Conservation (phyloP, 305 asterid species). For the Solanum hybrid region DNA sequence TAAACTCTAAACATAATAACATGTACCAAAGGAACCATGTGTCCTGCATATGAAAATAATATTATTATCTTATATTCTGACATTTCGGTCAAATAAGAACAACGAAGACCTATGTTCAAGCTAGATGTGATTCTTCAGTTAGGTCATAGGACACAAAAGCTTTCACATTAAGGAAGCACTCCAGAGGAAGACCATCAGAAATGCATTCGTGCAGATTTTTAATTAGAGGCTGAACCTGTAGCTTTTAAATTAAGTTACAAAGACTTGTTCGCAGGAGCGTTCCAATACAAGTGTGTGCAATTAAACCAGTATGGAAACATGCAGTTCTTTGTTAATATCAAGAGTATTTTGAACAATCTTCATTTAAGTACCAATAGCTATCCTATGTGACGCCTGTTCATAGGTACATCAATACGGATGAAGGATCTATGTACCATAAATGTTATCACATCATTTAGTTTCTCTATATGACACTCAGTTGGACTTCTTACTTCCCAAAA, state of each 20-base stretch:
- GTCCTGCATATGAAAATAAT: not conserved
- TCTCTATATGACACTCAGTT: not conserved
- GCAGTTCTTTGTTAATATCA: not conserved
- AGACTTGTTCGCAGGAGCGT: not conserved
- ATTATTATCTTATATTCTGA: not conserved
- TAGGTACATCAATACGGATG: not conserved
- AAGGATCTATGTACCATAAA: not conserved
- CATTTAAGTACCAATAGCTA: not conserved
- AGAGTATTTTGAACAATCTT: not conserved
- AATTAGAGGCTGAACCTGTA: not conserved
- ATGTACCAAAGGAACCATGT: not conserved
- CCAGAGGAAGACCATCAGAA: not conserved
- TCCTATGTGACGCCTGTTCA: not conserved
- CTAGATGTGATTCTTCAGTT: not conserved
- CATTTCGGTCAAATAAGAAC: not conserved
- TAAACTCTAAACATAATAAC: not conserved
- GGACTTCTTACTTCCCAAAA: not conserved
- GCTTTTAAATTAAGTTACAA: not conserved
- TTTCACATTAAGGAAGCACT: not conserved
- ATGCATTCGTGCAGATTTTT: not conserved
- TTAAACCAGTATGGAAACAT: not conserved
- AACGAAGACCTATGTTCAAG: not conserved
- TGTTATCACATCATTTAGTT: not conserved
- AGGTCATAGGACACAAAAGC: not conserved
- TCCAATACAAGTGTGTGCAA: not conserved